phyloP scores from a whole-genome alignment of 768 basidiomycete genomes.

The Tricholoma terreum region DNA sequence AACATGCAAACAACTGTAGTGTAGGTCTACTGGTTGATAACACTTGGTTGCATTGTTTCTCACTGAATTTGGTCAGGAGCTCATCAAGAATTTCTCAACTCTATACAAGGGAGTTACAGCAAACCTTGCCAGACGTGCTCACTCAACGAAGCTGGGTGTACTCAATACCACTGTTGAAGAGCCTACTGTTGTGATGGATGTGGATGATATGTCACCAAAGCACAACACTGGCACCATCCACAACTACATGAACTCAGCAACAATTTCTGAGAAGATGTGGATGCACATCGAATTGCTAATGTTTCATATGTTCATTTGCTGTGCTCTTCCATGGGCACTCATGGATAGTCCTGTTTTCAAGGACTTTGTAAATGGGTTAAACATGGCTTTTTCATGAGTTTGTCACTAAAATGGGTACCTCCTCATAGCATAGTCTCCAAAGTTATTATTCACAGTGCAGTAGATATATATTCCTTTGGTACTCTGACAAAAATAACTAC shows the following conservation, averaged over 20 bases:
- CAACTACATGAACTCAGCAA: slow-evolving; percentile 13
- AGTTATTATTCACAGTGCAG: too few relatives aligned
- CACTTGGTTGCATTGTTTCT: too few relatives aligned
- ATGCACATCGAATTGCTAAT: slow-evolving; percentile 13
- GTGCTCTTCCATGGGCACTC: slow-evolving; percentile 17
- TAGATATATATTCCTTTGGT: too few relatives aligned
- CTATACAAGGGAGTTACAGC: neutral
- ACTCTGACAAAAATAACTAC: too few relatives aligned
- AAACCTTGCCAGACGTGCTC: slow-evolving; percentile 4
- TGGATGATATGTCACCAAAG: neutral
- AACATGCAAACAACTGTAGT: slow-evolving; percentile 13
- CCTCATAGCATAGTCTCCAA: too few relatives aligned
- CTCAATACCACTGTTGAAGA: too few relatives aligned
- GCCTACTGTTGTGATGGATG: neutral
- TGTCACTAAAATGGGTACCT: too few relatives aligned
- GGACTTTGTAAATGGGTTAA: slow-evolving; percentile 9
- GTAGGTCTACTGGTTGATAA: too few relatives aligned
- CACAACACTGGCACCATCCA: neutral
- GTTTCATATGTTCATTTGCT: slow-evolving; percentile 21
- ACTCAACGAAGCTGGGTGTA: slow-evolving; percentile 15
- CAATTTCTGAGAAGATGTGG: slow-evolving; percentile 5
- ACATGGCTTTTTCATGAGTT: slow-evolving; percentile 13
- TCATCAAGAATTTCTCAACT: neutral
- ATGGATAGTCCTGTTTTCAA: slow-evolving; percentile 16
- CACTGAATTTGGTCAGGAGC: neutral